A percentile compares a stretch with the other conserved stretches of the same genome.
These are phyloP conservation scores for Amphicarpaea edgeworthii DNA, from an alignment of 306 rosid species.

Conservation along the genomic window DNA sequence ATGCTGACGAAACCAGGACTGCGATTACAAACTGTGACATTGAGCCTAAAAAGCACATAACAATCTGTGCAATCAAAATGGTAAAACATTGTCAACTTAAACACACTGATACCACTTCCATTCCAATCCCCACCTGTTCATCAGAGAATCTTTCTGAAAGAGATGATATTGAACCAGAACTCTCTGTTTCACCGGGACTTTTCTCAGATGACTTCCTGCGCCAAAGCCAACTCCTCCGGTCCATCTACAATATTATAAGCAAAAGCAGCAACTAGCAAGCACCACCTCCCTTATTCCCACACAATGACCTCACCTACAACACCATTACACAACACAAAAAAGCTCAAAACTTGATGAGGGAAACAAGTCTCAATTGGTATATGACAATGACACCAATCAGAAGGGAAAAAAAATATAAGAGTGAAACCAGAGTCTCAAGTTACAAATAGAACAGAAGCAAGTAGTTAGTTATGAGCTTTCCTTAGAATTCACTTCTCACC, in stretches of 20 bases:
- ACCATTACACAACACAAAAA: slow-evolving; percentile 45
- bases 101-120: not conserved
- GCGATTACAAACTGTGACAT: not conserved
- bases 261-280: slow-evolving; percentile 38
- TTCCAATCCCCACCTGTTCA: slow-evolving; percentile 64
- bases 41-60: slow-evolving; percentile 6
- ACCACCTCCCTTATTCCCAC: slow-evolving; percentile 48
- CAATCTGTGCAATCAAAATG: slow-evolving; percentile 30
- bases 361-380: slow-evolving; percentile 31
- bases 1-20: not conserved
- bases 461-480: slow-evolving; percentile 54
- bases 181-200: slow-evolving; percentile 81
- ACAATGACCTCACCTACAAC: slow-evolving; percentile 44
- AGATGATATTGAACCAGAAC: slow-evolving; percentile 79
- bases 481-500: slow-evolving; percentile 70
- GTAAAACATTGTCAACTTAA: slow-evolving; percentile 4
- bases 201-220: slow-evolving; percentile 80
- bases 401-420: not conserved
- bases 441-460: slow-evolving; percentile 5
- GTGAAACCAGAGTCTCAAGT: slow-evolving; percentile 11
- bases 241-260: slow-evolving; percentile 57
- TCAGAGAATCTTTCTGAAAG: slow-evolving; percentile 83
- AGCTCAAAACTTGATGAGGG: slow-evolving; percentile 30
- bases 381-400: slow-evolving; percentile 21
- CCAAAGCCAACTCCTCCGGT: slow-evolving; percentile 85